These are phyloP conservation scores for Ophiosphaerella narmari DNA, from an alignment of 2,329 filamentous ascomycete species.

Conservation along the genomic window DNA sequence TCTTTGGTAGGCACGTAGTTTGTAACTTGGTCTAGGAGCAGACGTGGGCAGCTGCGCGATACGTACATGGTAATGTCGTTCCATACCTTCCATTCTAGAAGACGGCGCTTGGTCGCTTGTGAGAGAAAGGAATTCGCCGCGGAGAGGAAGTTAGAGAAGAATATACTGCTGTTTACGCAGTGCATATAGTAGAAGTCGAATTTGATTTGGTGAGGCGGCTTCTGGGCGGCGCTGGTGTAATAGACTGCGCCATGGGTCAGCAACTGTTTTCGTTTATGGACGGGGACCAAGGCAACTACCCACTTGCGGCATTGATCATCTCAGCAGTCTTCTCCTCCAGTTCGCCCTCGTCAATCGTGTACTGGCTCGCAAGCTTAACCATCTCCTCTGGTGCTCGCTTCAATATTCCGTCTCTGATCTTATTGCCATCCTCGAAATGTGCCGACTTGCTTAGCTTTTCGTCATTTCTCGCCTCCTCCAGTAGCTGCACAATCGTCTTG, in stretches of 20 bases:
- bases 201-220: slow-evolving; percentile 60
- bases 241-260: slow-evolving; percentile 47
- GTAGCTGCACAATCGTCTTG: slow-evolving; percentile 60
- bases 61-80: slow-evolving; percentile 76
- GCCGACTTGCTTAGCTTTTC: slow-evolving; percentile 61
- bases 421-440: slow-evolving; percentile 61
- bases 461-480: slow-evolving; percentile 63
- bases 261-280: neutral
- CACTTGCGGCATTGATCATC: slow-evolving; percentile 70
- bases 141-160: slow-evolving; percentile 66
- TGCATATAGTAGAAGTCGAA: slow-evolving; percentile 88
- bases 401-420: slow-evolving; percentile 71
- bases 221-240: slow-evolving; percentile 65
- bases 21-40: slow-evolving; percentile 63
- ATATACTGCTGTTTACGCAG: slow-evolving; percentile 76
- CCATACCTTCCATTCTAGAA: slow-evolving; percentile 83
- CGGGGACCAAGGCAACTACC: slow-evolving; percentile 10
- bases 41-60: slow-evolving; percentile 65
- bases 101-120: slow-evolving; percentile 63
- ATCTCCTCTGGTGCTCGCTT: slow-evolving; percentile 66
- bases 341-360: slow-evolving; percentile 58
- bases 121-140: slow-evolving; percentile 62
- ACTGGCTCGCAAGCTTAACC: slow-evolving; percentile 63
- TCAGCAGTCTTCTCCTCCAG: slow-evolving; percentile 63
- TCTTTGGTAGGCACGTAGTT: slow-evolving; percentile 59